Evolutionary conservation across 148 eudicot species (phyloP), one percentile per base, ranked within the genome.

Genomic region (Chenopodium album): DNA sequence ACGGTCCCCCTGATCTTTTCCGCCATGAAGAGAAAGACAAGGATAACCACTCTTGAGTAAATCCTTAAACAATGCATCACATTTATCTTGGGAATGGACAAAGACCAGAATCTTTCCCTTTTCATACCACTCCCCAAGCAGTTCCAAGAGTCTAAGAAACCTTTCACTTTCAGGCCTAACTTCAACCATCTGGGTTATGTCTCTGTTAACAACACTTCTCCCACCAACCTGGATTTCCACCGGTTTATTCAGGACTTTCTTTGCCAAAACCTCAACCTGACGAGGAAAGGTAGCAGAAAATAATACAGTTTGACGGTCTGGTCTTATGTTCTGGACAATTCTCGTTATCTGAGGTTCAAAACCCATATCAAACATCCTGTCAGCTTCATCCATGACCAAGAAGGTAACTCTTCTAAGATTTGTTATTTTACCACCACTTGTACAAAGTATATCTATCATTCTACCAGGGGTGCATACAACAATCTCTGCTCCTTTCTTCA

Each of bases 281-380:
- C 94, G 94, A 47, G 97, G 97, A 77, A 93, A 93, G 66, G 97
- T 93, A 47, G 97, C 97, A 48, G 97, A 93, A 84, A 93, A 93
- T 23, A 93, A 90, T 41, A 93, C 97, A 63, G 97, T 93, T 87
- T 93, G 97, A 48, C 97, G 92, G 64, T 91, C 92, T 28, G 97
- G 97, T 54, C 91, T 86, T 62, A 91, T 93, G 50, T 93, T 93
- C 83, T 93, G 97, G 56, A 93, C 93, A 79, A 93, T 93, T 71
- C 94, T 79, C 56, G 94, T 91, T 66, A 93, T 93, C 85, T 93
- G 97, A 73, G 97, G 97, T 79, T 93, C 97, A 82, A 93, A 93
- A 46, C 97, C 97, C 94, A 93, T 90, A 68, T 93, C 97, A 86
- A 93, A 93, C 97, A 93, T 93, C 64, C 97, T 79, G 81, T 93